A percentile compares a stretch with the other conserved stretches of the same genome.
These are phyloP conservation scores for Heimioporus sp. DNA, from an alignment of 768 basidiomycete species.

Conservation along the genomic window DNA sequence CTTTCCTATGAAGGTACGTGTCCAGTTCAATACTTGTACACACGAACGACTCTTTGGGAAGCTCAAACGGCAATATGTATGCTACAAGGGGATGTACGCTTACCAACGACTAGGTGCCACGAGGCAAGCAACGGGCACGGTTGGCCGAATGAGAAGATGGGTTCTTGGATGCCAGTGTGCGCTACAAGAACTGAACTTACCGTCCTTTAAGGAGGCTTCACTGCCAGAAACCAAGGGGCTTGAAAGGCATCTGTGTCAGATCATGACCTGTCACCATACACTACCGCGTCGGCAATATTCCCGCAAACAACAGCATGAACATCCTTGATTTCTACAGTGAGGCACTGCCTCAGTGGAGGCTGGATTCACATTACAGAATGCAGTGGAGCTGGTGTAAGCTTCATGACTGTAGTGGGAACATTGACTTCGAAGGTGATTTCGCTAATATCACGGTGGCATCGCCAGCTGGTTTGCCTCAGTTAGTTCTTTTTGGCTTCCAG, in stretches of 20 bases:
- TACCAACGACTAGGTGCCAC: constrained; percentile 35
- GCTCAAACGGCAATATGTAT: too few species aligned
- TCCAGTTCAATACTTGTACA: constrained; percentile 40
- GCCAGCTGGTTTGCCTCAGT: constrained; percentile 25
- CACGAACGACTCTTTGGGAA: constrained; percentile 37
- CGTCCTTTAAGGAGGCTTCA: constrained; percentile 53
- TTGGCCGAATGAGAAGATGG: constrained; percentile 60
- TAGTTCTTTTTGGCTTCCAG: too few species aligned
- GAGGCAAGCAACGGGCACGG: constrained; percentile 37
- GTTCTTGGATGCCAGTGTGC: constrained; percentile 49
- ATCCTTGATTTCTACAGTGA: constrained; percentile 43
- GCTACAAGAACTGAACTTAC: background rate
- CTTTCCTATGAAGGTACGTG: constrained; percentile 82
- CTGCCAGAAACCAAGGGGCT: constrained; percentile 50
- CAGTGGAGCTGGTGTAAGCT: constrained; percentile 43
- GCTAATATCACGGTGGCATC: constrained; percentile 33
- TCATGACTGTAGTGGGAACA: constrained; percentile 38
- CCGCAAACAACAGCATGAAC: constrained; percentile 38
- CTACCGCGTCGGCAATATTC: too few species aligned
- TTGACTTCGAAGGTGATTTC: constrained; percentile 39
- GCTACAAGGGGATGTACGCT: constrained; percentile 38
- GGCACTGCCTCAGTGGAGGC: constrained; percentile 39
- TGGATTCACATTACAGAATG: constrained; percentile 38
- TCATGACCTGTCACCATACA: constrained; percentile 39
- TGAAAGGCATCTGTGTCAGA: constrained; percentile 25